phyloP scores from a whole-genome alignment of 768 basidiomycete species.

The Phylloporus rhodoxanthus region DNA sequence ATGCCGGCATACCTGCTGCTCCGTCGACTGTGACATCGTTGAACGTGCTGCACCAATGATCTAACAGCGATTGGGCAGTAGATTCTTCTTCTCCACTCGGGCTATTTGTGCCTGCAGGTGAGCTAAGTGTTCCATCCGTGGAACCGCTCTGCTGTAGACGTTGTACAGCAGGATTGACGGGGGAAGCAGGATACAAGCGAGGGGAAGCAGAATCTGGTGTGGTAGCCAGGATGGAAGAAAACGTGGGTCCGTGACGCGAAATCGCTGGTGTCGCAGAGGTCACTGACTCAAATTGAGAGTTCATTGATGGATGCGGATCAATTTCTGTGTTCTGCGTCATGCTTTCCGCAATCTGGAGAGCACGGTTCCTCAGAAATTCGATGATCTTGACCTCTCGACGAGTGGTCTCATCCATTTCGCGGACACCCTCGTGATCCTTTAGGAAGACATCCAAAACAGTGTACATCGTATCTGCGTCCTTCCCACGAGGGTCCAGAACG shows the following conservation, averaged over 20 bases:
- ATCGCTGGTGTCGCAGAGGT: slow-evolving; percentile 6
- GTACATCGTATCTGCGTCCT: slow-evolving; percentile 67
- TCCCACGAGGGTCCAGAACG: slow-evolving; percentile 69
- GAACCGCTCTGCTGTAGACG: slow-evolving; percentile 47
- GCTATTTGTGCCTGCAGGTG: slow-evolving; percentile 64
- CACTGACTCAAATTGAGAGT: slow-evolving; percentile 35
- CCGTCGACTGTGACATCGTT: slow-evolving; percentile 58
- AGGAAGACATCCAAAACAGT: slow-evolving; percentile 74
- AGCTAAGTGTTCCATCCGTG: slow-evolving; percentile 42
- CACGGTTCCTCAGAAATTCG: slow-evolving; percentile 70
- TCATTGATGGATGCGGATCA: slow-evolving; percentile 8
- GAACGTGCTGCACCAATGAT: slow-evolving; percentile 82
- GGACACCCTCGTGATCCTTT: slow-evolving; percentile 43
- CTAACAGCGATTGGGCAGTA: slow-evolving; percentile 69
- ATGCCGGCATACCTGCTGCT: slow-evolving; percentile 37
- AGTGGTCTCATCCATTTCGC: slow-evolving; percentile 79
- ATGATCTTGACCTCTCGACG: slow-evolving; percentile 79
- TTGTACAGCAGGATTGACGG: slow-evolving; percentile 48
- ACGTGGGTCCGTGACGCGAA: slow-evolving; percentile 15
- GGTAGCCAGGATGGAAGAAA: slow-evolving; percentile 23
- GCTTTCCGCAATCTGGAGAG: slow-evolving; percentile 45
- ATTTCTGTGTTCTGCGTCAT: slow-evolving; percentile 18
- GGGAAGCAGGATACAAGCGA: slow-evolving; percentile 24
- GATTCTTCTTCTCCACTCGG: slow-evolving; percentile 69
- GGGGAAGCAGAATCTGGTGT: slow-evolving; percentile 18